Conservation (phyloP, 371 early-diverging fungal genomes). For the Mortierella polycephala region DNA sequence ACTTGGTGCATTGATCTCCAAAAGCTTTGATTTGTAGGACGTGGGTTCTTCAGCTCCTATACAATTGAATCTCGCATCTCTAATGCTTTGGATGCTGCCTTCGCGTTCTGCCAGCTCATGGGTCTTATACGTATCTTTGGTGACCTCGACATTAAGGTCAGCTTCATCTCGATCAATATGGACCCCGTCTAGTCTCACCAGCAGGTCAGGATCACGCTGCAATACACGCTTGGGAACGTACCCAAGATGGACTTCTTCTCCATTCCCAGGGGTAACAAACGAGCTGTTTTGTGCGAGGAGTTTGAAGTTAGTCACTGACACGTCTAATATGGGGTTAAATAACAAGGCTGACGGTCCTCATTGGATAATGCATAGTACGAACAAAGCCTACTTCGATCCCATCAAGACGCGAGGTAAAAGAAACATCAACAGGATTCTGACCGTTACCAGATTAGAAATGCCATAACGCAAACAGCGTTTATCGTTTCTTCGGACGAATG, state of each 20-base stretch:
- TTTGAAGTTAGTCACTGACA: too few relatives aligned
- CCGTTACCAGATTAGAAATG: too few relatives aligned
- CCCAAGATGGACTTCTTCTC: conserved; percentile 27
- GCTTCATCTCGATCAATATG: conserved; percentile 12
- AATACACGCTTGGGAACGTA: conserved; percentile 13
- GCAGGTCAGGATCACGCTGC: conserved; percentile 23
- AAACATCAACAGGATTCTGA: neutral
- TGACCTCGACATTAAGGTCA: conserved; percentile 31
- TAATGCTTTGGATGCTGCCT: neutral
- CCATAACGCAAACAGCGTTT: too few relatives aligned
- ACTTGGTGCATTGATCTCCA: conserved; percentile 46
- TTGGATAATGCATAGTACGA: neutral
- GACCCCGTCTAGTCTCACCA: conserved; percentile 19
- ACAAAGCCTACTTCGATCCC: neutral
- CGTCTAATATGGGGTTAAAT: too few relatives aligned
- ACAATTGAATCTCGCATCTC: too few relatives aligned
- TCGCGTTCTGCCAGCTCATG: neutral
- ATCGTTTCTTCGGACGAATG: neutral
- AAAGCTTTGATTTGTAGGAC: conserved; percentile 36
- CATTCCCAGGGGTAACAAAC: conserved; percentile 34
- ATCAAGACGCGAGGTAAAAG: neutral
- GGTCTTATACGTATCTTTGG: conserved; percentile 45
- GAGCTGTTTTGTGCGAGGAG: too few relatives aligned
- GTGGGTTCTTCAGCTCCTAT: conserved; percentile 4
- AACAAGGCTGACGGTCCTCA: neutral